A percentile compares a stretch with the other conserved stretches of the same genome.
Evolutionary conservation across 345 rosid species (phyloP).

Genomic region (Lumnitzera racemosa): DNA sequence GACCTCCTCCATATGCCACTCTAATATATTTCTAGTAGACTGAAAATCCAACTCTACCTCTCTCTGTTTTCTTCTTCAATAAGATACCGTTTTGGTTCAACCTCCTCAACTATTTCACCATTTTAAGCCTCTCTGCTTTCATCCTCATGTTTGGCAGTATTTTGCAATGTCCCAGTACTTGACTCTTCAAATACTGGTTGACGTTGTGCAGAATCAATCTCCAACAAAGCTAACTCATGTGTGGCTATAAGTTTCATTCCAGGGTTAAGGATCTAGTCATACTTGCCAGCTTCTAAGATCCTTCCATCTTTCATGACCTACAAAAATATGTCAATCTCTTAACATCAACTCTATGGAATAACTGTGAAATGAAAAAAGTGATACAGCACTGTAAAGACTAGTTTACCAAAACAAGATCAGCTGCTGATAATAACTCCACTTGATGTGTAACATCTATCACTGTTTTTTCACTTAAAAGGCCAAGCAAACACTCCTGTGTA

Average conservation of each 20-base stretch:
- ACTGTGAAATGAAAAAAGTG: neutral
- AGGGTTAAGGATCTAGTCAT: conserved; percentile 18
- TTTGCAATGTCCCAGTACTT: neutral
- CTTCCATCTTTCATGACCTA: conserved; percentile 34
- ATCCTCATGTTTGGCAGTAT: neutral
- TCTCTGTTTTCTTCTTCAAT: too few species aligned
- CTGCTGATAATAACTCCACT: conserved; percentile 30
- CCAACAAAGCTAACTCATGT: conserved; percentile 18
- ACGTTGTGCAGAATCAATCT: conserved; percentile 6
- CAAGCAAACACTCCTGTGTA: conserved; percentile 28
- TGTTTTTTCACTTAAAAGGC: conserved; percentile 20
- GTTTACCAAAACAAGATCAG: conserved; percentile 28
- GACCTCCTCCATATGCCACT: too few species aligned
- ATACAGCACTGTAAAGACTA: neutral
- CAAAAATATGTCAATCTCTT: neutral
- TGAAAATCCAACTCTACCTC: too few species aligned
- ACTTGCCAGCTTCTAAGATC: conserved; percentile 25
- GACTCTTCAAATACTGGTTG: neutral
- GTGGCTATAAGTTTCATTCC: conserved; percentile 29
- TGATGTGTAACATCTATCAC: conserved; percentile 39
- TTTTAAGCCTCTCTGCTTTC: conserved; percentile 3
- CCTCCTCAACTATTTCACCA: conserved; percentile 5
- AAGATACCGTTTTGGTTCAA: conserved; percentile 14
- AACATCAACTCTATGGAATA: neutral
- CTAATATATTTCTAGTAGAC: too few species aligned